phyloP scores from a whole-genome alignment of 345 rosid genomes.

The Linum trigynum region DNA sequence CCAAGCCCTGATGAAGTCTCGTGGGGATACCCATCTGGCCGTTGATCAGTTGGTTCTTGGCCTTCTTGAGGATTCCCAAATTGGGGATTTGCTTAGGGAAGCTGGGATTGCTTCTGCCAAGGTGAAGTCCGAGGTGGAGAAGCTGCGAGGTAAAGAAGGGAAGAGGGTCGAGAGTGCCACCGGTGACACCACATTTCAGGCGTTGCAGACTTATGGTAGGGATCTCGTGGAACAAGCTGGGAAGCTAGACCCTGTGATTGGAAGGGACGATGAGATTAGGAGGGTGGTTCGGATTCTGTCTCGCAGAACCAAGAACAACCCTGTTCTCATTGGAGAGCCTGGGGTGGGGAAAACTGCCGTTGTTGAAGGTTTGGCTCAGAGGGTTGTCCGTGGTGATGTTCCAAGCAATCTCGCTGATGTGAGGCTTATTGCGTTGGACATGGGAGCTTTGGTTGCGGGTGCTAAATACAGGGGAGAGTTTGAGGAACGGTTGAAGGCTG shows the following conservation, averaged over 20 bases:
- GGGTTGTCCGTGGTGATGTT: constrained; percentile 78
- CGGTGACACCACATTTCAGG: constrained; percentile 67
- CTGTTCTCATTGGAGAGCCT: constrained; percentile 89
- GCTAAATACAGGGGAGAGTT: constrained; percentile 88
- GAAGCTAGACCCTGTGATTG: constrained; percentile 88
- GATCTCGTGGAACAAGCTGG: constrained; percentile 91
- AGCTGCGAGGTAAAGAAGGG: constrained; percentile 80
- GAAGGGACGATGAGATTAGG: constrained; percentile 80
- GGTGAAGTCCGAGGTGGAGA: constrained; percentile 70
- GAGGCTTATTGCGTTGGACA: constrained; percentile 72
- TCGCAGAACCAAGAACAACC: constrained; percentile 86
- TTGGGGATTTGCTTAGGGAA: constrained; percentile 56
- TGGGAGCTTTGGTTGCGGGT: constrained; percentile 85
- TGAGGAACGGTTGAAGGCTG: constrained; percentile 74
- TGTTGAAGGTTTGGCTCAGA: constrained; percentile 87
- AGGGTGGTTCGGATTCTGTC: constrained; percentile 79
- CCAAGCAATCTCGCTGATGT: constrained; percentile 84
- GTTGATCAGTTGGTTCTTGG: constrained; percentile 74
- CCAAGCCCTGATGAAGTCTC: constrained; percentile 57
- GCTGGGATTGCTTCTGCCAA: constrained; percentile 45
- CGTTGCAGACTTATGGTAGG: constrained; percentile 81
- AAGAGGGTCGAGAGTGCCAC: constrained; percentile 85
- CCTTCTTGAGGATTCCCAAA: constrained; percentile 78
- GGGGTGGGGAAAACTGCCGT: constrained; percentile 97
- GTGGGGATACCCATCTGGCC: constrained; percentile 64